phyloP scores from a whole-genome alignment of 2,329 filamentous ascomycete species.

The Sporothrix pallida region DNA sequence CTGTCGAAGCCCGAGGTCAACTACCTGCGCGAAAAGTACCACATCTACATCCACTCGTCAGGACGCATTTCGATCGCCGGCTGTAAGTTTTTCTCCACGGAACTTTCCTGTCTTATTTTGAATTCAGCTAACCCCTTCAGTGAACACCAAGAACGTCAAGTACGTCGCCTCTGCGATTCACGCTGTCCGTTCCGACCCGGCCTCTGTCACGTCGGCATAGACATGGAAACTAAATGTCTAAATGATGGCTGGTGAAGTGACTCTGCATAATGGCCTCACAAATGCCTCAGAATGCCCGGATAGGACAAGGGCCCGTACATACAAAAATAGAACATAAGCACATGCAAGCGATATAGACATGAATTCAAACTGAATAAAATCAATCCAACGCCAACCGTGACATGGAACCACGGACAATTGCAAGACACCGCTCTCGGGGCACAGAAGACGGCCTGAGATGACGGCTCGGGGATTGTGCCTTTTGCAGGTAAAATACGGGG shows the following conservation, averaged over 20 bases:
- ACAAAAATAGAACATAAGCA: conserved; percentile 22
- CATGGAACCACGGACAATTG: background rate
- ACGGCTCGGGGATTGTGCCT: conserved; percentile 16
- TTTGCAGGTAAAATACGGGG: background rate
- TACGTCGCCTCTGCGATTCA: conserved; percentile 92
- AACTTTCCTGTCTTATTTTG: background rate
- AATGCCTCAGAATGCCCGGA: background rate
- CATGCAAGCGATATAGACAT: conserved; percentile 9
- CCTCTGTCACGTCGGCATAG: background rate
- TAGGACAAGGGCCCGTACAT: background rate
- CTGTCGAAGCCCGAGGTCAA: conserved; percentile 74
- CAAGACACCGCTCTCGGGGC: background rate
- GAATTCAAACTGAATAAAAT: background rate
- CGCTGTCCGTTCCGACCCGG: conserved; percentile 58
- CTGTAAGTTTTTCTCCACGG: conserved; percentile 35
- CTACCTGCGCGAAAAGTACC: conserved; percentile 70
- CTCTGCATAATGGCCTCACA: too few species aligned
- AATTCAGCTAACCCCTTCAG: background rate
- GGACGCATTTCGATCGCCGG: conserved; percentile 98
- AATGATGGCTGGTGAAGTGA: too few species aligned
- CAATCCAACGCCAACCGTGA: background rate
- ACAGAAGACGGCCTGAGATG: background rate
- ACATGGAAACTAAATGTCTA: background rate
- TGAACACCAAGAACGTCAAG: conserved; percentile 89
- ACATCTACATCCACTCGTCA: conserved; percentile 96